Base-by-base conservation (phyloP, 352 stramenopile species). In the Albugo laibachii region DNA sequence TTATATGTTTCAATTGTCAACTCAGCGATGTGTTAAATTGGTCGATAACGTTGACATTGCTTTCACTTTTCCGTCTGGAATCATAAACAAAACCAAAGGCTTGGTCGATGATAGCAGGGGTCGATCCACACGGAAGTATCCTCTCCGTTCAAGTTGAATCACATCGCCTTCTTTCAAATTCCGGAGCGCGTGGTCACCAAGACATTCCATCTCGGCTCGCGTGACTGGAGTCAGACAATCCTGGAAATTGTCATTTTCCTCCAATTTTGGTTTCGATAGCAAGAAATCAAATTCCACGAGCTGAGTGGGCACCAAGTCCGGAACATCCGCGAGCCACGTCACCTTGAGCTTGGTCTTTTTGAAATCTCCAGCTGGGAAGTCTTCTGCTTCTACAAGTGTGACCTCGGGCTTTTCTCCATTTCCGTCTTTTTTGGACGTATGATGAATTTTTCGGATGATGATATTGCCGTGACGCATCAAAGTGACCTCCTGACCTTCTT, bases 251-350 rank as follows among this genome's bases (percentile, higher is more conserved):
- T 99, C 95, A 34, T 82, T 87, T 45, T 99, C 95, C 61, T 99
- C 96, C 21, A 99, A 74, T 63, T 98, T 98, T 31, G 95, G 79
- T 74, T 99, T 99, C 31, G 82, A 96, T 13, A 99, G 87, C 43
- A 99, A 65, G 65, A 98, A 92, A 61, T 99, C 96, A 61, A 98
- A 99, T 69, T 99, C 96, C 37, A 95, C 86, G 8, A 99, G 65
- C 54, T 77, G 74, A 13, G 92, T 74, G 21, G 81, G 76, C 45
- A 94, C 80, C 16, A 93, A 65, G 45, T 96, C 83, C 15, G 77
- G 65, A 42, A 87, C 72, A 49, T 94, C 71, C 10, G 87, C 82
- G 45, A 99, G 75, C 94, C 94, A 99, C 40, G 83, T 95, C 21
- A 98, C 61, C 63, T 97, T 97, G 46, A 97, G 66, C 68, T 95